Evolutionary conservation across 2,329 filamentous ascomycete genomes (phyloP).

Genomic region (Fusarium palustre): DNA sequence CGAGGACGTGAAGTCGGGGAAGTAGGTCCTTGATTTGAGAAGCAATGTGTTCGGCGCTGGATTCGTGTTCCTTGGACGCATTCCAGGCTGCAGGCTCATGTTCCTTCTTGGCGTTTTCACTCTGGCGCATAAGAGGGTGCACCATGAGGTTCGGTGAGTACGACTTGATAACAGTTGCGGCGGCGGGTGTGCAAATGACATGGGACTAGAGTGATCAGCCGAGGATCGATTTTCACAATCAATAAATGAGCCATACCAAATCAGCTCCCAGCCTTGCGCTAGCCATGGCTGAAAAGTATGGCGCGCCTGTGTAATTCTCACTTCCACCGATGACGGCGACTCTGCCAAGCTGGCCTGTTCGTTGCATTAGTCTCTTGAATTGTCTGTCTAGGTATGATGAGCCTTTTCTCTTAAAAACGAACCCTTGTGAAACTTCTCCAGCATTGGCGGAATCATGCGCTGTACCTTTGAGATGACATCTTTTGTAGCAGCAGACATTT

Average conservation of each 20-base stretch:
- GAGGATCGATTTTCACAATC: background rate
- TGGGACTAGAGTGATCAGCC: conserved; percentile 71
- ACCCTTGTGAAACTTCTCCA: conserved; percentile 98
- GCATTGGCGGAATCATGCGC: conserved; percentile 93
- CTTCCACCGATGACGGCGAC: conserved; percentile 95
- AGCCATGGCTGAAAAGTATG: conserved; percentile 98
- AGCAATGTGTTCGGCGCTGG: conserved; percentile 71
- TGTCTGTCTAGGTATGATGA: conserved; percentile 1
- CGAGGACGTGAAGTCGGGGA: conserved; percentile 87
- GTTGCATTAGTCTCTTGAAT: conserved; percentile 16
- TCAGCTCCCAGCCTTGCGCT: conserved; percentile 90
- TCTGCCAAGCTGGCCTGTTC: conserved; percentile 85
- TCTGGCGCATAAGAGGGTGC: conserved; percentile 92
- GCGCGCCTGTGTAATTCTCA: conserved; percentile 95
- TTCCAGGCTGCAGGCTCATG: conserved; percentile 58
- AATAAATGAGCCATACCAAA: conserved; percentile 69
- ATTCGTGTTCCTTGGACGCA: conserved; percentile 54
- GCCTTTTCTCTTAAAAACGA: conserved; percentile 31
- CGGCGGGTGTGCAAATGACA: conserved; percentile 93
- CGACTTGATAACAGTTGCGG: conserved; percentile 91
- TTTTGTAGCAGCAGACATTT: conserved; percentile 77
- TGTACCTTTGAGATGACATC: conserved; percentile 83
- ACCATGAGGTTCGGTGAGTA: conserved; percentile 99
- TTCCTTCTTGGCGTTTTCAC: conserved; percentile 52
- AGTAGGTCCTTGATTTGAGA: conserved; percentile 81